Base-by-base conservation (phyloP, 2,329 filamentous ascomycete genomes). In the Phaeophleospora eucalypticola region DNA sequence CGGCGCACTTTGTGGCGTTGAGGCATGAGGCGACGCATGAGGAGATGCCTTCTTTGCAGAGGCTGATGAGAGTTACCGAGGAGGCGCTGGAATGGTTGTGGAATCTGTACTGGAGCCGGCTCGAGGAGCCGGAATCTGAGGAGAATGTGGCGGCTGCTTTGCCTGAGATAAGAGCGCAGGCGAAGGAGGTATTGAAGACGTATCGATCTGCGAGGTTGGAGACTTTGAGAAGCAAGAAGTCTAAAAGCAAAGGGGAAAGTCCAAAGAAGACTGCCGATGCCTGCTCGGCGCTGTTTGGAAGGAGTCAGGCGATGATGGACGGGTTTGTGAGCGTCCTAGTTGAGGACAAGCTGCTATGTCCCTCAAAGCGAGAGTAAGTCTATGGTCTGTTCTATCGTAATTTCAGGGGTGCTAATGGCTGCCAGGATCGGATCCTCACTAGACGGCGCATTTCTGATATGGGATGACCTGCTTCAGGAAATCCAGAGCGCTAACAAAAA, bases 21-120 rank as follows among this genome's bases (percentile, higher is more conserved):
- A 81, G 90, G 37, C 90, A 96, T 66, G 87, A 94, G 69, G 87
- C 87, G 36, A 94, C 89, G 34, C 90, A 97, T 66, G 87, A 94
- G 66, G 86, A 89, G 63, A 72, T 95, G 46, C 90, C 90, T 0
- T 83, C 84, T 1, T 72, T 95, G 43, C 75, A 79, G 9, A 82
- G 88, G 53, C 72, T 96, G 52, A 80, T 88, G 43, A 76, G 77
- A 29, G 86, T 86, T 1, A 81, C 85, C 1, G 71, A 75, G 53
- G 81, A 84, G 58, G 87, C 86, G 1, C 73, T 96, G 52, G 73
- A 75, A 36, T 96, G 90, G 90, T 82, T 96, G 42, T 95, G 88
- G 87, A 77, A 83, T 43, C 87, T 87, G 66, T 96, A 95, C 71
- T 97, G 90, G 90, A 69, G 62, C 10, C 68, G 71, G 32, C 63